Evolutionary conservation across 2,329 filamentous ascomycete species (phyloP).

Genomic region (Intubia oerlemansii): DNA sequence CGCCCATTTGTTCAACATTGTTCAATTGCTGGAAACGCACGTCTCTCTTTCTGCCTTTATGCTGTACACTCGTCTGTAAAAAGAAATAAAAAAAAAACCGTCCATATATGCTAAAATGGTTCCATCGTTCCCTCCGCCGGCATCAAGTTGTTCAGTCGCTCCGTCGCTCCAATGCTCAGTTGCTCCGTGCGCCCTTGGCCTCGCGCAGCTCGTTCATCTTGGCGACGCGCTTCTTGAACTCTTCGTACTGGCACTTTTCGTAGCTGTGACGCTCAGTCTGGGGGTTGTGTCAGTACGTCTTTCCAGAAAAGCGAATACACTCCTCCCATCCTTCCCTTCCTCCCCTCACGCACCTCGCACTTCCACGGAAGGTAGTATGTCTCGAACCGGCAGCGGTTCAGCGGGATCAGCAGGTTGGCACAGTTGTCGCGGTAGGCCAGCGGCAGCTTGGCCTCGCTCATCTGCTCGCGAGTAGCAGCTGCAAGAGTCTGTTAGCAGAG

Average conservation of each 20-base stretch:
- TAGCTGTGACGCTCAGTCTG: conserved; percentile 94
- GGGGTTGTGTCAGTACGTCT: background rate
- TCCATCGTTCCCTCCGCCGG: background rate
- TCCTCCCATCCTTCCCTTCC: no score
- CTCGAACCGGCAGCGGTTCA: conserved; percentile 84
- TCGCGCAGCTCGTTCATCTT: conserved; percentile 96
- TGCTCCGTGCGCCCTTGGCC: conserved; percentile 74
- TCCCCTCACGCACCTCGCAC: conserved; percentile 72
- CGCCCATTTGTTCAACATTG: no score
- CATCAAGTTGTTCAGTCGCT: background rate
- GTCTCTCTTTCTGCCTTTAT: no score
- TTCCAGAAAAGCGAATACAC: background rate
- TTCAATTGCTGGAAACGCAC: no score
- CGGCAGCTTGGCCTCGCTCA: conserved; percentile 77
- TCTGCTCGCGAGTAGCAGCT: conserved; percentile 76
- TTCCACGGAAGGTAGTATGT: conserved; percentile 96
- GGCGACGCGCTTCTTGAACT: conserved; percentile 94
- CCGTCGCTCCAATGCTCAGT: conserved; percentile 24
- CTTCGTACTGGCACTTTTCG: conserved; percentile 97
- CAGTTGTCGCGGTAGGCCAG: conserved; percentile 89
- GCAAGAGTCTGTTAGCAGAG: no score
- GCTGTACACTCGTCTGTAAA: background rate
- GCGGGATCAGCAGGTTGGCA: conserved; percentile 79
- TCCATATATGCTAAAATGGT: background rate
- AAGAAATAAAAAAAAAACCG: no score